phyloP scores from a whole-genome alignment of 1,284 basidiomycete genomes.

The Earliella scabrosa region DNA sequence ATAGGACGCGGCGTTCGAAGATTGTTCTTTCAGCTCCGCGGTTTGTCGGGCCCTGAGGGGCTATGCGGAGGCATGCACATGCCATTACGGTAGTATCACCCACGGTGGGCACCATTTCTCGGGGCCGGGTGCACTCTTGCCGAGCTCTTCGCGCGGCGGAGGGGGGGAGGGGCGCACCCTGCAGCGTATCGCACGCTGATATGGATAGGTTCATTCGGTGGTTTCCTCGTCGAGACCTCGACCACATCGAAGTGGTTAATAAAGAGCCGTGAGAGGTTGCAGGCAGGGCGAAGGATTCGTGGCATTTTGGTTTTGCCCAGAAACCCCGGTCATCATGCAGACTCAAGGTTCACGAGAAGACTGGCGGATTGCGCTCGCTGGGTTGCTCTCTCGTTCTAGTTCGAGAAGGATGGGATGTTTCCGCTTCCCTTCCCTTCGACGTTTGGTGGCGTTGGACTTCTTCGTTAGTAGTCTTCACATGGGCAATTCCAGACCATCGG shows the following conservation, averaged over 20 bases:
- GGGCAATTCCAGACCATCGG: neutral
- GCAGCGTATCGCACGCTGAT: neutral
- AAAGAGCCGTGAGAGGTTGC: neutral
- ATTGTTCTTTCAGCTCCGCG: neutral
- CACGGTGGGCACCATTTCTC: neutral
- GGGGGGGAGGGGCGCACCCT: neutral
- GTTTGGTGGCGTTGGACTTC: neutral
- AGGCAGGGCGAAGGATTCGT: neutral
- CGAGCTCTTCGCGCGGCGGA: neutral
- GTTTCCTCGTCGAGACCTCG: neutral
- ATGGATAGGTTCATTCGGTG: neutral
- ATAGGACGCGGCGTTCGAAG: slow-evolving; percentile 1
- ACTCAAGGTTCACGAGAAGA: neutral
- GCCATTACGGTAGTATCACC: neutral
- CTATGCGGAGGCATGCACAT: neutral
- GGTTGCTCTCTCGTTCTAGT: neutral
- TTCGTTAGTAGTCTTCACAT: neutral
- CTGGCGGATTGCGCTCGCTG: neutral
- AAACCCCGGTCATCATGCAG: neutral
- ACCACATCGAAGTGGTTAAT: neutral
- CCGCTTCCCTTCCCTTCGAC: neutral
- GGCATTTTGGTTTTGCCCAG: neutral
- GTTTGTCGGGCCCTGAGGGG: neutral
- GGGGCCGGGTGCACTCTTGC: neutral
- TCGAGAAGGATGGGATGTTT: neutral